Conservation (phyloP, 2,329 filamentous ascomycete genomes). For the Arthrobotrys pseudoclavata region DNA sequence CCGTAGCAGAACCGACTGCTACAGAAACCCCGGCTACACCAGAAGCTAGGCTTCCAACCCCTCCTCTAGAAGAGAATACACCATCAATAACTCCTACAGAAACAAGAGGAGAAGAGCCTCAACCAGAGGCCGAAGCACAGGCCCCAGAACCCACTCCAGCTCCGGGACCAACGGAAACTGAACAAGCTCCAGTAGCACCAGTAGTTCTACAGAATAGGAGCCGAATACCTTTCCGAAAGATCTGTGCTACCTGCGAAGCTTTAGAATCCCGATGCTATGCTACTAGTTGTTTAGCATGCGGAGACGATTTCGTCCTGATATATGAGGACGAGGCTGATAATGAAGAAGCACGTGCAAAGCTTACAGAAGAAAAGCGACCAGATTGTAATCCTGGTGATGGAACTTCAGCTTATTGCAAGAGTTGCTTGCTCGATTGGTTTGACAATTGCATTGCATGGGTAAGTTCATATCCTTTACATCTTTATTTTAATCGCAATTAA, state of each 20-base stretch:
- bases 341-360: slow-evolving; percentile 37
- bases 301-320: slow-evolving; percentile 39
- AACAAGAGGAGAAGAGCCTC: slow-evolving; percentile 13
- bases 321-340: slow-evolving; percentile 38
- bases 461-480: neutral
- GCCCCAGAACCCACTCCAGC: neutral
- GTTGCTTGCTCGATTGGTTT: slow-evolving; percentile 49
- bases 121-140: slow-evolving; percentile 22
- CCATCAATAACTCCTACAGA: slow-evolving; percentile 4
- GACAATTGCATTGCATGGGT: slow-evolving; percentile 49
- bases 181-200: neutral
- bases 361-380: slow-evolving; percentile 28
- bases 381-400: slow-evolving; percentile 46
- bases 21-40: neutral
- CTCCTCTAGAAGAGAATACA: slow-evolving; percentile 6
- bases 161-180: neutral
- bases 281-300: slow-evolving; percentile 33
- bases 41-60: slow-evolving; percentile 19
- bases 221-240: slow-evolving; percentile 24
- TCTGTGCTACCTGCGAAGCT: slow-evolving; percentile 29
- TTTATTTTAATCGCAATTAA: neutral
- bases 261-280: slow-evolving; percentile 12
- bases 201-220: slow-evolving; percentile 4
- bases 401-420: slow-evolving; percentile 44
- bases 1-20: neutral